A percentile compares a stretch with the other conserved stretches of the same genome.
Evolutionary conservation across 2,329 filamentous ascomycete species (phyloP).

Genomic region (Aspergillus felis): DNA sequence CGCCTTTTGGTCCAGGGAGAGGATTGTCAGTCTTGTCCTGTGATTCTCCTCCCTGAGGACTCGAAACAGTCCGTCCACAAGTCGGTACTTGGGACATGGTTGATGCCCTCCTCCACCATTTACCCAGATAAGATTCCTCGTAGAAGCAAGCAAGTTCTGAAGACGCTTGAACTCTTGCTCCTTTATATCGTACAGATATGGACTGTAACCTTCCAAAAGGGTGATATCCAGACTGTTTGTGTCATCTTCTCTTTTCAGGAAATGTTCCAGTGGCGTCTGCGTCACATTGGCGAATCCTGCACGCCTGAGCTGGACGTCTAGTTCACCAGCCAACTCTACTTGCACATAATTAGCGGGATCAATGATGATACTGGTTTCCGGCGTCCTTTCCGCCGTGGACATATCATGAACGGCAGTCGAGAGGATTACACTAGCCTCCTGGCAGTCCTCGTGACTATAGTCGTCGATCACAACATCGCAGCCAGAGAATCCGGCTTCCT

Average conservation of each 20-base stretch:
- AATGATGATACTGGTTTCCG: neutral
- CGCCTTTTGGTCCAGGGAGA: constrained; percentile 1
- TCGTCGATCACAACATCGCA: constrained; percentile 14
- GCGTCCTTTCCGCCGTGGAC: neutral
- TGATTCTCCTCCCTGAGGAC: constrained; percentile 5
- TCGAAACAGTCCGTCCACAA: constrained; percentile 10
- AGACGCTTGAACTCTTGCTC: neutral
- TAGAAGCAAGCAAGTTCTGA: neutral
- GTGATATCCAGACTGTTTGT: constrained; percentile 1
- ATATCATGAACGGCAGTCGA: constrained; percentile 6
- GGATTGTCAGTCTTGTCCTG: neutral
- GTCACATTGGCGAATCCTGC: neutral
- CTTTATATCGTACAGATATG: constrained; percentile 3
- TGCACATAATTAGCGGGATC: neutral
- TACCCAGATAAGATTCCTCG: constrained; percentile 8
- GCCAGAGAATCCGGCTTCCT: constrained; percentile 14
- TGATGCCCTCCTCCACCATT: constrained; percentile 5
- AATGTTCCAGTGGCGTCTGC: neutral
- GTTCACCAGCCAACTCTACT: neutral
- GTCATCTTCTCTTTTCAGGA: neutral
- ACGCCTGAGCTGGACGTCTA: neutral
- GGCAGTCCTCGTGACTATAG: constrained; percentile 5
- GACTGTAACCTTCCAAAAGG: constrained; percentile 2
- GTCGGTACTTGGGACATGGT: constrained; percentile 5
- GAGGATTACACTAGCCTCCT: constrained; percentile 9